Evolutionary conservation across 139 green algal species (phyloP), one percentile per base, ranked within the genome.

Genomic region (Chlorella sorokiniana): DNA sequence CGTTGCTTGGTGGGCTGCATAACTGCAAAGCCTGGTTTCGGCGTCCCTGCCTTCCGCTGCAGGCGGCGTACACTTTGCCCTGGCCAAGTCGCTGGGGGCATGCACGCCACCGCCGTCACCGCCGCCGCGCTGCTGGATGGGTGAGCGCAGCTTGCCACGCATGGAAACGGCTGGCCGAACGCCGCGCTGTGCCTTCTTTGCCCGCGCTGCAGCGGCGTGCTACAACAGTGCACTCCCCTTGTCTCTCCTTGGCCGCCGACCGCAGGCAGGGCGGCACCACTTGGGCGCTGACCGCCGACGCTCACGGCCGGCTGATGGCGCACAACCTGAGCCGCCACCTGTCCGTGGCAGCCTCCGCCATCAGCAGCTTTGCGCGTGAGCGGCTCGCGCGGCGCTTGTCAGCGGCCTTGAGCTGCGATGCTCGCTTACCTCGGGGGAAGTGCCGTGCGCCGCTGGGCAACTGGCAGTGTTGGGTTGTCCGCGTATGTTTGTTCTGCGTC

Each of bases 341-440:
- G 48, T 79, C 52, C 42, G 44, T 83, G 42, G 63, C 84, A 8
- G 79, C 73, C 38, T 78, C 74, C 0, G 84, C 84, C 38, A 45
- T 88, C 42, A 79, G 79, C 62, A 79, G 79, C 42, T 82, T 88
- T 59, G 65, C 79, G 44, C 72, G 82, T 83, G 63, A 64, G 71
- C 0, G 16, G 18, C 29, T 37, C 2, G 42, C 22, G 16, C 16
- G 3, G 16, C n/a, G 29, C n/a, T n/a, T n/a, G n/a, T n/a, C n/a
- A n/a, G n/a, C n/a, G n/a, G n/a, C n/a, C n/a, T n/a, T n/a, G n/a
- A n/a, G n/a, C n/a, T n/a, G n/a, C n/a, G n/a, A n/a, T n/a, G n/a
- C n/a, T n/a, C n/a, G n/a, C n/a, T n/a, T n/a, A n/a, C n/a, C n/a
- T n/a, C n/a, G n/a, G n/a, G n/a, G n/a, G n/a, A n/a, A n/a, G n/a